Evolutionary conservation across 2,329 filamentous ascomycete species (phyloP), one percentile per base, ranked within the genome.

Genomic region (Sporothrix sp.): DNA sequence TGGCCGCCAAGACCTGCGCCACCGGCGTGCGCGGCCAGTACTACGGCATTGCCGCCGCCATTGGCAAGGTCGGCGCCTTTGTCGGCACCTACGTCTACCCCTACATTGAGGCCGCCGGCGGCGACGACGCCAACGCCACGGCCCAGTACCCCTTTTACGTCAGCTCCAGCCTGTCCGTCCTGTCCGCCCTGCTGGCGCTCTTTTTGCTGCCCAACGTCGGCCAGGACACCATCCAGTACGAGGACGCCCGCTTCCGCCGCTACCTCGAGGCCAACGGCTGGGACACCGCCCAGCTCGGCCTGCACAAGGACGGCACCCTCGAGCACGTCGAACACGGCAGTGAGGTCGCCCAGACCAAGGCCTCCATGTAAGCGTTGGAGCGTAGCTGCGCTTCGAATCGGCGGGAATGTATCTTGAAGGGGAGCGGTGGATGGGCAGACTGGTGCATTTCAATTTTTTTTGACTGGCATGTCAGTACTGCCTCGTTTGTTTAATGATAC

Each of bases 131-230:
- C 0, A 68, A 76, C 18, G 73, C 78, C 18, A 73, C 74, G 5
- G 87, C 87, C 1, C 88, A 95, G 63, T 88, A 94, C 58, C 89
- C 89, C 0, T 96, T 95, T 69, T 95, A 82, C 65, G 87, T 96
- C n/a, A 83, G 82, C 2, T 85, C 82, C 35, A 72, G 78, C 21
- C 66, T 95, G 50, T 93, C 87, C 58, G 66, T 94, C n/a, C 71
- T 95, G 44, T 83, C 81, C 2, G 87, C 86, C 0, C 66, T 69
- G 9, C 64, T 90, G 25, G 78, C 71, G 1, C 69, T 84, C 8
- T 78, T 88, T 59, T 75, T 77, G 52, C 66, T 95, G 45, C 90
- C 90, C 0, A 69, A 86, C 43, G 84, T 96, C 54, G 81, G 81
- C n/a, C 76, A 94, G 68, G 85, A 95, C 59, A 95, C 87, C 0